Base-by-base conservation (phyloP, 1,284 basidiomycete species). In the Ceratobasidium sp. region DNA sequence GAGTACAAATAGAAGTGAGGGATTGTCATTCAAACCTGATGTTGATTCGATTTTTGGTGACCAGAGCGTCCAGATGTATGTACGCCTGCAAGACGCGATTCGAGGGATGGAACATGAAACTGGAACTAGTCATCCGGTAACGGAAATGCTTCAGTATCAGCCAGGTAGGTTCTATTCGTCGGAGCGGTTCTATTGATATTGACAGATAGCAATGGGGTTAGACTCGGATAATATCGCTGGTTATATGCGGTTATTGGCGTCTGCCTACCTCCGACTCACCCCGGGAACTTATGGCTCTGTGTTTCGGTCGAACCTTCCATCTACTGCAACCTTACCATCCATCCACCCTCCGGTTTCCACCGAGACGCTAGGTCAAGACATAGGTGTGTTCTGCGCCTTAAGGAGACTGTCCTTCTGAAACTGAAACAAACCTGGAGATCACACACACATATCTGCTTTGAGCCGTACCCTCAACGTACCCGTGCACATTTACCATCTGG, bases 381-480 rank as follows among this genome's bases (percentile, higher is more conserved):
- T 44, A 17, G 60, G 60, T 47, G 44, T 7, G 60, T 63, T 14
- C 22, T 51, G 4, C 24, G 6, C 50, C 4, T 51, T 17, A 24
- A 44, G 11, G 41, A 15, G 6, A 6, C 4, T 41, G 11, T 41
- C 11, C 11, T 11, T 11, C n/a, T n/a, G n/a, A n/a, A n/a, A 41
- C 11, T 41, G 19, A 44, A 15, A 22, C 22, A 8, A n/a, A 29
- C 24, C 6, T 45, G 11, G 14, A 63, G 60, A 63, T 63, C 60
- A 45, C 15, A 24, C 47, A 22, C 60, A 63, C 6, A 63, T 63
- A 63, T 63, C 60, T 2, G 60, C 60, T 19, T 45, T 63, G 27
- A 63, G 60, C 29, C 60, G 60, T n/a, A 63, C 60, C 2, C 22
- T 63, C 8, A 63, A 63, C 22, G 60, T 63, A 24, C n/a, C 60